A percentile compares a stretch with the other conserved stretches of the same genome.
Evolutionary conservation across 345 rosid genomes (phyloP).

Genomic region (Gossypium arboreum): DNA sequence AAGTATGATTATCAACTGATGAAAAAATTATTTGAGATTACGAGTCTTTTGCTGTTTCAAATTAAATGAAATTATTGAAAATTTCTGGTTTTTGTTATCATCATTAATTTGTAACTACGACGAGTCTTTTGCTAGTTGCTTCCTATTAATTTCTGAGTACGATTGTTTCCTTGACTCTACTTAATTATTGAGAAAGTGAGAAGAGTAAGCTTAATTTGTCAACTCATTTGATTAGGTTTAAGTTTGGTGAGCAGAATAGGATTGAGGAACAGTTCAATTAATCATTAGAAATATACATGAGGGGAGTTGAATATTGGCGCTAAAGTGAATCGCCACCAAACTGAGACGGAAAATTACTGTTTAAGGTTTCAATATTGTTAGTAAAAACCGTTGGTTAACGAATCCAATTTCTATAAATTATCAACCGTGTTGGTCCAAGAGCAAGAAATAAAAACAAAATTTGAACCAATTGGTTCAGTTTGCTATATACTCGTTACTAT

Average conservation of each 20-base stretch:
- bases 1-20: not conserved
- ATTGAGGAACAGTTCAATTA: not conserved
- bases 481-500: too few relatives aligned
- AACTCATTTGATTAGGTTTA: slow-evolving; percentile 4
- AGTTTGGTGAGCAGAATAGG: not conserved
- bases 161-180: too few relatives aligned
- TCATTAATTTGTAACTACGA: too few relatives aligned
- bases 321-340: not conserved
- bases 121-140: not conserved
- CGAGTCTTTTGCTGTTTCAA: not conserved
- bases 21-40: not conserved
- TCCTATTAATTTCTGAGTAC: not conserved
- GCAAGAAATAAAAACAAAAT: not conserved
- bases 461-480: too few relatives aligned
- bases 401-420: not conserved
- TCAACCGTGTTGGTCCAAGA: not conserved
- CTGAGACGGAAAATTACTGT: not conserved
- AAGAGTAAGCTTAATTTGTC: not conserved
- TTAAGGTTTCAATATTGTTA: not conserved
- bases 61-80: too few relatives aligned
- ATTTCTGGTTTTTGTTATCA: not conserved
- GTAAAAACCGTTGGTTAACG: not conserved
- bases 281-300: not conserved
- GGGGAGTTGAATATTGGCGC: not conserved
- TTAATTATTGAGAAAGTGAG: not conserved